A percentile compares a stretch with the other conserved stretches of the same genome.
phyloP scores from a whole-genome alignment of 805 yeast genomes.

The Ogataea polymorpha region DNA sequence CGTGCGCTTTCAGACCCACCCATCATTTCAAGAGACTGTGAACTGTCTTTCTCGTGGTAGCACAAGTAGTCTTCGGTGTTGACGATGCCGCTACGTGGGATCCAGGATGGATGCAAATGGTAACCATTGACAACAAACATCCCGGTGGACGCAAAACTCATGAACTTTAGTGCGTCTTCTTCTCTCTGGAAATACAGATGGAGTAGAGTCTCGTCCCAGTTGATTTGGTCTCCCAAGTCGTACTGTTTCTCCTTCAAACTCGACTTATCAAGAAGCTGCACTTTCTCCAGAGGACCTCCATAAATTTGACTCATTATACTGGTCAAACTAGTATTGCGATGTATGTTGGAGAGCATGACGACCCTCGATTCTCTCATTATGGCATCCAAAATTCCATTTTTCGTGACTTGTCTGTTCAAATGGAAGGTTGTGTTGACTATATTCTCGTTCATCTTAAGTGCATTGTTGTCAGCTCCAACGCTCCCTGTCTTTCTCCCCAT shows the following conservation, averaged over 20 bases:
- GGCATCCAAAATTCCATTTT: slow-evolving; percentile 10
- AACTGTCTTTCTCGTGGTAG: slow-evolving; percentile 9
- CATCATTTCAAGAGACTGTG: slow-evolving; percentile 30
- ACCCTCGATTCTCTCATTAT: slow-evolving; percentile 17
- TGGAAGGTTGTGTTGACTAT: slow-evolving; percentile 17
- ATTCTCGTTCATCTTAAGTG: slow-evolving; percentile 19
- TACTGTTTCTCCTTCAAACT: slow-evolving; percentile 10
- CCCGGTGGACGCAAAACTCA: slow-evolving; percentile 48
- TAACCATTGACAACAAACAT: slow-evolving; percentile 59
- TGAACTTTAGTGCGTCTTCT: slow-evolving; percentile 53
- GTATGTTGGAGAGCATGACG: slow-evolving; percentile 24
- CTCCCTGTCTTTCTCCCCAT: slow-evolving; percentile 6
- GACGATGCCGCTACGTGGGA: slow-evolving; percentile 10
- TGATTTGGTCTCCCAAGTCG: slow-evolving; percentile 15
- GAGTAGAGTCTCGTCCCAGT: slow-evolving; percentile 30
- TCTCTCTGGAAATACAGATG: slow-evolving; percentile 52
- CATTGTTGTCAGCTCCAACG: slow-evolving; percentile 7
- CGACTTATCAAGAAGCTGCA: slow-evolving; percentile 32
- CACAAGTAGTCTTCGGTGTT: slow-evolving; percentile 9
- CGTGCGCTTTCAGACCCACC: slow-evolving; percentile 43
- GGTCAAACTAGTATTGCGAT: slow-evolving; percentile 40
- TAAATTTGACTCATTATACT: slow-evolving; percentile 51
- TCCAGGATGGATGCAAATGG: slow-evolving; percentile 49
- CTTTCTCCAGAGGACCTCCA: slow-evolving; percentile 69
- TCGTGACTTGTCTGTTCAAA: slow-evolving; percentile 3